Evolutionary conservation across 805 yeast genomes (phyloP).

Genomic region (Myxozyma nipponensis): DNA sequence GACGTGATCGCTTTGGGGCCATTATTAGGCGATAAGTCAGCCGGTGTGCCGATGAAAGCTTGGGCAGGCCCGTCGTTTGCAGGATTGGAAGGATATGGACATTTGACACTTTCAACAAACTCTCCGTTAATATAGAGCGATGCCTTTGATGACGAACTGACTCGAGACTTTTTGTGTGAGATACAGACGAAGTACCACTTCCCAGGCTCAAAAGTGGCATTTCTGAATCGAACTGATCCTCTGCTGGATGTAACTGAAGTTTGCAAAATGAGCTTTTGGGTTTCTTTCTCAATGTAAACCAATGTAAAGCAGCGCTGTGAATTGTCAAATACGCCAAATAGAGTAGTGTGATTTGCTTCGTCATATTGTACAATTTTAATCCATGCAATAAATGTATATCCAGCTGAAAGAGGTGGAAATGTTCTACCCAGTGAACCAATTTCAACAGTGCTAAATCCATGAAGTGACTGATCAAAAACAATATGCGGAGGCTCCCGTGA

Average conservation of each 20-base stretch:
- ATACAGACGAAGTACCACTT: slow-evolving; percentile 29
- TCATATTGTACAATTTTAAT: slow-evolving; percentile 26
- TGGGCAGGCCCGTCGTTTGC: slow-evolving; percentile 26
- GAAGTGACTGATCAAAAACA: slow-evolving; percentile 21
- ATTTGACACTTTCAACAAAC: slow-evolving; percentile 26
- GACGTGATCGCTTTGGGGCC: slow-evolving; percentile 14
- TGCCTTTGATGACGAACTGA: slow-evolving; percentile 29
- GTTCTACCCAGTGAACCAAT: slow-evolving; percentile 18
- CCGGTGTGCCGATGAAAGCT: slow-evolving; percentile 28
- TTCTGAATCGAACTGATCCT: slow-evolving; percentile 26
- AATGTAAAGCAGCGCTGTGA: slow-evolving; percentile 25
- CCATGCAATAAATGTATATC: slow-evolving; percentile 29
- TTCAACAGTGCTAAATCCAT: slow-evolving; percentile 24
- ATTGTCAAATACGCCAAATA: slow-evolving; percentile 28
- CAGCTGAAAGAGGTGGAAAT: slow-evolving; percentile 22
- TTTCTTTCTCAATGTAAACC: slow-evolving; percentile 28
- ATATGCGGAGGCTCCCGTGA: slow-evolving; percentile 26
- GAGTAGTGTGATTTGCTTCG: slow-evolving; percentile 18
- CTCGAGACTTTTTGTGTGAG: slow-evolving; percentile 26
- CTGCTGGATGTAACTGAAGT: slow-evolving; percentile 21
- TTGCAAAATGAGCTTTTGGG: slow-evolving; percentile 24
- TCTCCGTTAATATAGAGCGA: slow-evolving; percentile 29
- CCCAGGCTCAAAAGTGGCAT: slow-evolving; percentile 23
- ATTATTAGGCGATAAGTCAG: slow-evolving; percentile 17
- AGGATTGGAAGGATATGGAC: slow-evolving; percentile 29